Evolutionary conservation across 441 rosid species (phyloP), one percentile per base, ranked within the genome.

Genomic region (Isatis lusitanica): DNA sequence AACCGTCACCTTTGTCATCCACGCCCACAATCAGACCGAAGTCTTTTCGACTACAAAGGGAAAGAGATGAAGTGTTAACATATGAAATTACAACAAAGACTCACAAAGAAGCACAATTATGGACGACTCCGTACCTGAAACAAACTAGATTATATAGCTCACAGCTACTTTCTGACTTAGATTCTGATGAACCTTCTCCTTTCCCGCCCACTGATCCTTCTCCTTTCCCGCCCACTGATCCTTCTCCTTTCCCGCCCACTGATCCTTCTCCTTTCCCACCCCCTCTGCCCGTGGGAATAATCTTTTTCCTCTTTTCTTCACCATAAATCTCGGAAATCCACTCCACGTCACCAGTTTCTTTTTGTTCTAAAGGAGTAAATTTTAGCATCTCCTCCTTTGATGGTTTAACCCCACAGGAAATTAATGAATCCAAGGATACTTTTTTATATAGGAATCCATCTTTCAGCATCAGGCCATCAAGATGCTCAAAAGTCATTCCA

Each of bases 291-390:
- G 64, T 78, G 70, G 78, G 78, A 51, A 77, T 42, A 59, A 77
- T 59, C 30, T 71, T 74, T 73, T 86, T 90, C 80, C 86, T 84
- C 85, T 77, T 94, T 66, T 74, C 79, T 67, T 84, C 87, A 69
- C 97, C 98, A 87, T 90, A 94, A 68, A 94, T 88, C 71, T 94
- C 90, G 7, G 89, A 70, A 56, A 92, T 93, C 98, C 99, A 94
- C 83, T 89, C 97, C 61, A 78, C 69, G 70, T 90, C 88, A 78
- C 73, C 86, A 68, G 90, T 81, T 63, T 89, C 91, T 56, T 80
- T 79, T 74, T 74, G 82, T 73, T 84, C 91, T 59, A 92, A 71
- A 76, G 89, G 85, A 66, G 73, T 81, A 75, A 94, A 94, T 83
- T 91, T 92, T 82, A 92, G 75, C 61, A 88, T 74, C 76, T 94